Evolutionary conservation across 2,329 filamentous ascomycete species (phyloP), one percentile per base, ranked within the genome.

Genomic region (Plenodomus lindquistii): DNA sequence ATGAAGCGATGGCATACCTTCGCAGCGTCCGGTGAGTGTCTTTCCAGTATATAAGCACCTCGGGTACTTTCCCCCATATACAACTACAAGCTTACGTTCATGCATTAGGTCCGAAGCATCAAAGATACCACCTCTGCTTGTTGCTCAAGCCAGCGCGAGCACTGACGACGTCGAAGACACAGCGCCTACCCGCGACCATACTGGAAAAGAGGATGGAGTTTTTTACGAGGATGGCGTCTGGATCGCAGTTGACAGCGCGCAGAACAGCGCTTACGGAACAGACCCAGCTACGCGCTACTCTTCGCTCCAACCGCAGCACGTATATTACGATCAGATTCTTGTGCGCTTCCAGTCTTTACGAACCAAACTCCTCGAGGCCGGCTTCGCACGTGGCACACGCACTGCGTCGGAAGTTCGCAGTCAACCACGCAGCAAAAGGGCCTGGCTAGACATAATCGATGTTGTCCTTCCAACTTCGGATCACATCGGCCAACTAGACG

Each of bases 151-250:
- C 13, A 50, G 52, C 17, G 5, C 27, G 22, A 36, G 31, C 20
- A 19, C 58, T 36, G 10, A 41, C 19, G 9, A 18, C 20, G 65
- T 75, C 44, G 63, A 71, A 17, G 59, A 66, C 27, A 76, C 81
- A 36, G 4, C 16, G 9, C 6, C 8, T 4, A 9, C 16, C 18
- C 16, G 16, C 35, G 84, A 85, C 61, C 63, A 76, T 8, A 67
- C 76, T 47, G 77, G 77, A 5, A 54, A 72, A 60, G 75, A 78
- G 18, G 74, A 81, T 46, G 88, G 87, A 10, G 86, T 84, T 64
- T 94, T 89, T 67, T 77, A 31, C 15, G 4, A 85, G 15, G 89
- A 96, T 59, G 91, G 91, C 40, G 88, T 89, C 31, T 96, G 91
- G 68, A 83, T 87, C 19, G 77, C 80, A 2, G 79, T 83, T 0